These are phyloP conservation scores for Tylopilus sp. DNA, from an alignment of 768 basidiomycete species.

Conservation along the genomic window DNA sequence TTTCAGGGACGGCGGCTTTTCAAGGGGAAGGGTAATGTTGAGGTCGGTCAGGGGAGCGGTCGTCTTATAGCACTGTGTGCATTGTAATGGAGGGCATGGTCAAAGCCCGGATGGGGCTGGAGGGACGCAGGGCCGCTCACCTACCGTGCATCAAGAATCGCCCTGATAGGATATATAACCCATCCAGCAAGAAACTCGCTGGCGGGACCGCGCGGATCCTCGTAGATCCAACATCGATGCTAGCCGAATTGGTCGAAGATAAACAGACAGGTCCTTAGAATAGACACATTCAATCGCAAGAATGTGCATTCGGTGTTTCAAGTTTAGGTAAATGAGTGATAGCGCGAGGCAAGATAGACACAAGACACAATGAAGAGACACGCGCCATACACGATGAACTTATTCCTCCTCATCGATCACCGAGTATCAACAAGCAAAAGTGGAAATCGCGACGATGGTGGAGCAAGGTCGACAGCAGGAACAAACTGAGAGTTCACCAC, in stretches of 20 bases:
- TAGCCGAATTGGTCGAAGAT: conserved; percentile 6
- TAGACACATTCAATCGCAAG: conserved; percentile 14
- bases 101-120: conserved; percentile 2
- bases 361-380: conserved; percentile 10
- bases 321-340: conserved; percentile 32
- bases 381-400: conserved; percentile 17
- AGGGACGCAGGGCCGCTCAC: conserved; percentile 4
- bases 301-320: conserved; percentile 18
- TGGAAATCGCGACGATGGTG: conserved; percentile 72
- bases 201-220: conserved; percentile 13
- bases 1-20: neutral
- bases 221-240: conserved; percentile 10
- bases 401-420: conserved; percentile 17
- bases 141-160: conserved; percentile 1
- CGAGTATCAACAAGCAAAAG: conserved; percentile 57
- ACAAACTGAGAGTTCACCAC: conserved; percentile 51
- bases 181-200: conserved; percentile 6
- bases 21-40: neutral
- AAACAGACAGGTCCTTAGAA: conserved; percentile 8
- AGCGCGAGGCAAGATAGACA: conserved; percentile 17
- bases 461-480: conserved; percentile 60
- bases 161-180: conserved; percentile 29
- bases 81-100: conserved; percentile 10
- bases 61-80: conserved; percentile 4
- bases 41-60: neutral